A percentile compares a stretch with the other conserved stretches of the same genome.
phyloP scores from a whole-genome alignment of 2,329 filamentous ascomycete species.

The Nannizziopsis arthrosporioides region DNA sequence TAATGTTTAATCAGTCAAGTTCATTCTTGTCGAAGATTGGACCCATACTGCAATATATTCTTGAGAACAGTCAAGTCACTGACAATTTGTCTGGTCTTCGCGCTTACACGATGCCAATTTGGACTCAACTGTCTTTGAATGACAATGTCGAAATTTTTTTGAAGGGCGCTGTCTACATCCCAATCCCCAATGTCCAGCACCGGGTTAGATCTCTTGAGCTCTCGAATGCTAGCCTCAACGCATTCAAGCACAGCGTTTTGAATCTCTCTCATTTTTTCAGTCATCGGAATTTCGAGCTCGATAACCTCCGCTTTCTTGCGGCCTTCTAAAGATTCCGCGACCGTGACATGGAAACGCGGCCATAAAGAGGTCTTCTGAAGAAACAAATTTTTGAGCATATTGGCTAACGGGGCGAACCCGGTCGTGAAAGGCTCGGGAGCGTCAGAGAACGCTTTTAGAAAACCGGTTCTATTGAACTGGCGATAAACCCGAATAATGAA shows the following conservation, averaged over 20 bases:
- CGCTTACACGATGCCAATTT: constrained; percentile 93
- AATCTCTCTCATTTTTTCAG: constrained; percentile 80
- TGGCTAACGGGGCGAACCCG: constrained; percentile 76
- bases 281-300: constrained; percentile 93
- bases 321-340: constrained; percentile 80
- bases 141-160: constrained; percentile 82
- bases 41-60: constrained; percentile 57
- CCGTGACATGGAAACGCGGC: constrained; percentile 84
- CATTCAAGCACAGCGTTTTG: constrained; percentile 93
- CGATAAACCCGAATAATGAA: constrained; percentile 91
- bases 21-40: not conserved
- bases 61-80: constrained; percentile 75
- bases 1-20: constrained; percentile 19
- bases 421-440: constrained; percentile 80
- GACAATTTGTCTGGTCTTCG: constrained; percentile 89
- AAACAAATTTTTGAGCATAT: constrained; percentile 87
- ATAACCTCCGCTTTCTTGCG: constrained; percentile 92
- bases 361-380: constrained; percentile 79
- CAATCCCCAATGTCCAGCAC: constrained; percentile 94
- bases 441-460: constrained; percentile 93
- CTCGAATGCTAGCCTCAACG: constrained; percentile 85
- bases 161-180: constrained; percentile 85
- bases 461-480: constrained; percentile 86
- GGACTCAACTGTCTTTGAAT: constrained; percentile 84
- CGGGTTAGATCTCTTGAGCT: constrained; percentile 81